These are phyloP conservation scores for Trichoderma pleuroti DNA, from an alignment of 2,329 filamentous ascomycete genomes.

Conservation along the genomic window DNA sequence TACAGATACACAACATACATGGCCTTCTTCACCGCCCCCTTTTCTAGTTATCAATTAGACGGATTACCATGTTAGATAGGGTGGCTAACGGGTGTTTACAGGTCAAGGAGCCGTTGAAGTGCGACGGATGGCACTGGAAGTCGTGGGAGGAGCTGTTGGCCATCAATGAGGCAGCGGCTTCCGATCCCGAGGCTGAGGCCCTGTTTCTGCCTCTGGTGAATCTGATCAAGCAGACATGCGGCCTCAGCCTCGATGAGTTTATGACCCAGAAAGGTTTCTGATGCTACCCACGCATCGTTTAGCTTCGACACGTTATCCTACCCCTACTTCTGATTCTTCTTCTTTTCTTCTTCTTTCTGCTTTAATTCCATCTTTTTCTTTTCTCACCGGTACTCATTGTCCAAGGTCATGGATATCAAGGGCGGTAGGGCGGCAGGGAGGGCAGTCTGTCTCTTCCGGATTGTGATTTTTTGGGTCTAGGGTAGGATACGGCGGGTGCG, in stretches of 20 bases:
- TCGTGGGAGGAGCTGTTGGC: constrained; percentile 41
- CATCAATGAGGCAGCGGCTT: constrained; percentile 23
- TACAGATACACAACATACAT: no score
- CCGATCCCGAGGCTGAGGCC: background rate
- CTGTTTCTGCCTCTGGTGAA: background rate
- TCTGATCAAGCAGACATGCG: constrained; percentile 24
- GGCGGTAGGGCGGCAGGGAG: background rate
- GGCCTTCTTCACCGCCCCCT: background rate
- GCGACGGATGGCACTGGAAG: constrained; percentile 48
- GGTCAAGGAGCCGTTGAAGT: constrained; percentile 50
- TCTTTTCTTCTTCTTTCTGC: background rate
- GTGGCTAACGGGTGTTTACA: background rate
- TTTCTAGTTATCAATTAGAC: background rate
- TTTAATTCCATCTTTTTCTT: background rate
- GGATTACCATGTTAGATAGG: background rate
- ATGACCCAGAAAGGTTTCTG: background rate
- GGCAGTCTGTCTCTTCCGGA: background rate
- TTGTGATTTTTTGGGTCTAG: background rate
- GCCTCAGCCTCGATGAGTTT: constrained; percentile 23
- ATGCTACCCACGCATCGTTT: background rate
- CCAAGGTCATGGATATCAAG: background rate
- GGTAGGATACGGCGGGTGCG: background rate
- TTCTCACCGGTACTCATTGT: background rate
- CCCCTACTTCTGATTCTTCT: background rate
- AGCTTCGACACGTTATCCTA: background rate